These are phyloP conservation scores for Cytospora chrysosperma DNA, from an alignment of 2,329 filamentous ascomycete species.

Conservation along the genomic window DNA sequence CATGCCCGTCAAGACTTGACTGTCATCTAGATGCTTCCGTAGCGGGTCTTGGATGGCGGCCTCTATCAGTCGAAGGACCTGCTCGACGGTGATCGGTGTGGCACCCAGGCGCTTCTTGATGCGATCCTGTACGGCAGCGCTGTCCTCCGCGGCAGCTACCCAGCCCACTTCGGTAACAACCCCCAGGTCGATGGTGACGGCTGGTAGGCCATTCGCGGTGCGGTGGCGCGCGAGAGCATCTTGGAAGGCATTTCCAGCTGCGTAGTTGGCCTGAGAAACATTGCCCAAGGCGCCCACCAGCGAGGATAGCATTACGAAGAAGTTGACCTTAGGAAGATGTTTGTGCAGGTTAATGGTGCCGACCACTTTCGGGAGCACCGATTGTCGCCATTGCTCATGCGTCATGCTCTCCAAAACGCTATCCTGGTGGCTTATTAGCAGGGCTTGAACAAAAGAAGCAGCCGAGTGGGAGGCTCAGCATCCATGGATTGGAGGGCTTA, in stretches of 20 bases:
- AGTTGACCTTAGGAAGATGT: conserved; percentile 33
- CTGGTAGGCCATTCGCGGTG: conserved; percentile 23
- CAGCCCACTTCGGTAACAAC: conserved; percentile 29
- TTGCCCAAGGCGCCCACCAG: background rate
- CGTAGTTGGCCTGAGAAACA: conserved; percentile 9
- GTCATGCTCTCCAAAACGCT: conserved; percentile 7
- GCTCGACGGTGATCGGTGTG: too few relatives aligned
- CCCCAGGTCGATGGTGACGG: conserved; percentile 28
- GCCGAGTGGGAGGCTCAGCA: too few relatives aligned
- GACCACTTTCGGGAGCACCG: conserved; percentile 6
- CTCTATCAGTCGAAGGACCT: too few relatives aligned
- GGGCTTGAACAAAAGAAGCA: too few relatives aligned
- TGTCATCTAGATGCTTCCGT: background rate
- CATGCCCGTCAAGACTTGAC: background rate
- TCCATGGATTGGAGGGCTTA: too few relatives aligned
- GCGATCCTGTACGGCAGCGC: conserved; percentile 11
- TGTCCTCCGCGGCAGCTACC: too few relatives aligned
- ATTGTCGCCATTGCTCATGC: background rate
- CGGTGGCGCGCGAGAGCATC: conserved; percentile 32
- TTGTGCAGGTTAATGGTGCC: conserved; percentile 9
- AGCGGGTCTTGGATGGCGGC: too few relatives aligned
- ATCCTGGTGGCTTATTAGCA: too few relatives aligned
- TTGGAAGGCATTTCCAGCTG: conserved; percentile 35
- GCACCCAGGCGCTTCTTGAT: too few relatives aligned
- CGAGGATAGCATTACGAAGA: conserved; percentile 20